Evolutionary conservation across 768 basidiomycete genomes (phyloP), one percentile per base, ranked within the genome.

Genomic region (Termitomyces titanicus): DNA sequence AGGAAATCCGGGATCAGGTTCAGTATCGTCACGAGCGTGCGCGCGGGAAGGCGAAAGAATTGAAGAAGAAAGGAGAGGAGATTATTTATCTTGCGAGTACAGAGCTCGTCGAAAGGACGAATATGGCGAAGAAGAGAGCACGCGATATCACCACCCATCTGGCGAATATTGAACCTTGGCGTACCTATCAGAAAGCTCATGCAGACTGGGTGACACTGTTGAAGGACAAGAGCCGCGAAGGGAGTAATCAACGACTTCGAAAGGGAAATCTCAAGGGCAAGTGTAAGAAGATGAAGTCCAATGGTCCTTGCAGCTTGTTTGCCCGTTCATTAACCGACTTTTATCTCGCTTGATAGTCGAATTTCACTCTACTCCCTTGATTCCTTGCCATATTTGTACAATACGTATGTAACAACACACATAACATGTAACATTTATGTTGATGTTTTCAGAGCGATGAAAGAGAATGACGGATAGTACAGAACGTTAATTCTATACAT

Each of bases 11-110:
- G 40, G 78, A 80, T 17, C 72, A 74, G 3, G 65, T 86, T 5
- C 66, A 73, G n/a, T 66, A 66, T 51, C 74, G 80, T 39, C 79
- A 86, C 57, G 74, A 80, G 42, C 73, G 71, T 9, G 85, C 85
- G 47, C 76, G 77, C 63, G 70, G 66, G 46, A 78, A 75, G 53
- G 85, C 85, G 9, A 79, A 70, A 66, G 77, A 82, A 61, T 66
- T 86, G 38, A 79, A 66, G 67, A 72, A 77, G 57, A 76, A 63
- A 51, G 81, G 83, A 8, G 70, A 74, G 50, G 74, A 78, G 53
- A 68, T 83, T 34, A 61, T 84, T 25, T 66, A 67, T 18, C 70
- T 65, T 4, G 78, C 81, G 4, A 72, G 74, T 46, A 74, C 76
- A 51, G 71, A 64, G 58, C 59, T 85, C 54, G 66, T 60, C 54